phyloP scores from a whole-genome alignment of 1,284 basidiomycete species.

The Pisolithus thermaeus region DNA sequence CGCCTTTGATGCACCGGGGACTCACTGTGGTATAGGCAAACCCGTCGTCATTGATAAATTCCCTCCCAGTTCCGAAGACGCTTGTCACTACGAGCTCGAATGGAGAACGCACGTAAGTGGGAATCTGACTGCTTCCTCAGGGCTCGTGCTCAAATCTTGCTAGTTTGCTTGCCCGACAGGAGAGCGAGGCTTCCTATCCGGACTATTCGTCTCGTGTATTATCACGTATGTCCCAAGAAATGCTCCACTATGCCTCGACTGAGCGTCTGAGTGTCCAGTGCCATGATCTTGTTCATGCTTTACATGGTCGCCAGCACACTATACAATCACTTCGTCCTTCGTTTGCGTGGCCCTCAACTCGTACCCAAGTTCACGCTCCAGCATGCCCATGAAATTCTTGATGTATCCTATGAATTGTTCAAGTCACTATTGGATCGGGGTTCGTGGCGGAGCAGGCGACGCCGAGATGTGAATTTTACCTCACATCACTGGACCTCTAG shows the following conservation, averaged over 20 bases:
- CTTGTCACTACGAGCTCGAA: conserved; percentile 67
- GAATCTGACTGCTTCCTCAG: not conserved
- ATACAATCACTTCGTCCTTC: conserved; percentile 66
- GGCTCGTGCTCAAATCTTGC: not conserved
- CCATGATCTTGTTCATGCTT: conserved; percentile 46
- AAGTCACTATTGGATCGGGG: conserved; percentile 12
- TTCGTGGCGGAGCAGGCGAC: conserved; percentile 11
- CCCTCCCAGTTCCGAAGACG: conserved; percentile 50
- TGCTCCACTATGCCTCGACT: conserved; percentile 3
- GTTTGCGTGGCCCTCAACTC: conserved; percentile 56
- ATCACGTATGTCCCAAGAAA: conserved; percentile 40
- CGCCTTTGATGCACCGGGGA: not conserved
- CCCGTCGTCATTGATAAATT: conserved; percentile 58
- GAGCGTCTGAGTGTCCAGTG: conserved; percentile 29
- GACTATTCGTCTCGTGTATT: conserved; percentile 46
- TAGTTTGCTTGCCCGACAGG: conserved; percentile 63
- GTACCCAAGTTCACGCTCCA: conserved; percentile 57
- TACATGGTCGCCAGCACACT: conserved; percentile 57
- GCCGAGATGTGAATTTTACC: conserved; percentile 14
- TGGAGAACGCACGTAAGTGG: conserved; percentile 62
- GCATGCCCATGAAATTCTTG: conserved; percentile 20
- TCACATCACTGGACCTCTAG: conserved; percentile 30
- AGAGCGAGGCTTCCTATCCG: conserved; percentile 45
- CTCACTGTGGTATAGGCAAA: conserved; percentile 28
- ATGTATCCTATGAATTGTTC: conserved; percentile 18